phyloP scores from a whole-genome alignment of 2,329 filamentous ascomycete genomes.

The Ceratocystiopsis sp. region DNA sequence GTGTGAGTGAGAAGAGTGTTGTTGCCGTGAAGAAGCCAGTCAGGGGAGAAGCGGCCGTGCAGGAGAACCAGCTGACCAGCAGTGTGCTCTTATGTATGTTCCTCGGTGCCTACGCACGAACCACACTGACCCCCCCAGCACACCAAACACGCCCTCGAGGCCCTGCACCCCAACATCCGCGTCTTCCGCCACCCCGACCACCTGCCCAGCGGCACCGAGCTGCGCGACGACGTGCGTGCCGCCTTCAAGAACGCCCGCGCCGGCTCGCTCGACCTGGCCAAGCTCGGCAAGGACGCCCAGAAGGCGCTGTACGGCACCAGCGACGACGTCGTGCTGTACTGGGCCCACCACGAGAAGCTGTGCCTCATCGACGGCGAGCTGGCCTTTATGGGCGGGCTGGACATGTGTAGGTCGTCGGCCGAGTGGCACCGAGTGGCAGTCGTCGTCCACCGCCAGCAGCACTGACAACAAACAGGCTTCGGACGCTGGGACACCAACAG shows the following conservation, averaged over 20 bases:
- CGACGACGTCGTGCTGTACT: constrained; percentile 70
- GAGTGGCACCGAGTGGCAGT: neutral
- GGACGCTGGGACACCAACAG: constrained; percentile 79
- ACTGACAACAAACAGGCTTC: constrained; percentile 32
- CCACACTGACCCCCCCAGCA: constrained; percentile 27
- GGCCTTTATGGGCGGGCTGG: constrained; percentile 83
- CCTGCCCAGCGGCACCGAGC: constrained; percentile 51
- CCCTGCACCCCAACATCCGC: constrained; percentile 63
- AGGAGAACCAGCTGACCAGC: no score
- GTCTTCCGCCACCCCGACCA: constrained; percentile 90
- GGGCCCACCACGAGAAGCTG: constrained; percentile 89
- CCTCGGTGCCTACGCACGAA: no score
- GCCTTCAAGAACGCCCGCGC: constrained; percentile 30
- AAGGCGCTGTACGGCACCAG: constrained; percentile 68
- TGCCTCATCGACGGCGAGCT: constrained; percentile 62
- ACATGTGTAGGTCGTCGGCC: constrained; percentile 40
- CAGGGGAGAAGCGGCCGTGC: no score
- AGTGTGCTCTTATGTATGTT: no score
- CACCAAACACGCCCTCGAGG: constrained; percentile 64
- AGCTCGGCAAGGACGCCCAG: constrained; percentile 54
- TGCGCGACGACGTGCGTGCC: constrained; percentile 51
- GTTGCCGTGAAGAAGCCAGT: no score
- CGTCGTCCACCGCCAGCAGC: no score
- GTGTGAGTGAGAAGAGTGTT: constrained; percentile 33
- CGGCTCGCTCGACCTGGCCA: constrained; percentile 37